A percentile compares a stretch with the other conserved stretches of the same genome.
These are phyloP conservation scores for Pelargonium citronellum DNA, from an alignment of 441 rosid species.

Conservation along the genomic window DNA sequence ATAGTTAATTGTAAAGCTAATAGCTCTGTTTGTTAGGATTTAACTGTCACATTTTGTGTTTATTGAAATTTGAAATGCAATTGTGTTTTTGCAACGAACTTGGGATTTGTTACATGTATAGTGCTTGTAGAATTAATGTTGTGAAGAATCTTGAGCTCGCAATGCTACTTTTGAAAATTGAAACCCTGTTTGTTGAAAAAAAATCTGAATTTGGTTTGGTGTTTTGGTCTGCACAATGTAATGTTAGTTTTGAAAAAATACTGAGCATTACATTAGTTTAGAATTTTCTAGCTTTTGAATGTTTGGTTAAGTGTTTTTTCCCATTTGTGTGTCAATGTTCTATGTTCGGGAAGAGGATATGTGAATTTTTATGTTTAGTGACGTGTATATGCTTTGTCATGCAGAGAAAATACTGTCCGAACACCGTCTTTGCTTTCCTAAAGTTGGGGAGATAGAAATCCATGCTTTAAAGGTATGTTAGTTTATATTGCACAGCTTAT, in stretches of 20 bases:
- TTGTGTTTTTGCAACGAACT: neutral
- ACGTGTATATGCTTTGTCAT: neutral
- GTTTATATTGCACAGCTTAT: neutral
- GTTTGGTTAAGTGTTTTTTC: neutral
- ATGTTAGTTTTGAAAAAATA: too few species aligned
- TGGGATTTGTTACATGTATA: neutral
- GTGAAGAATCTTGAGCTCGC: neutral
- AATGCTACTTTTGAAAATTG: too few species aligned
- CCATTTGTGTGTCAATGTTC: neutral
- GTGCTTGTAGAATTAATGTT: neutral
- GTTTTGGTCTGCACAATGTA: neutral
- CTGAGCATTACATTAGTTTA: too few species aligned
- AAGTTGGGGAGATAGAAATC: conserved; percentile 1
- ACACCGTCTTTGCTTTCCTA: neutral
- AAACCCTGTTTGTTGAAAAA: neutral
- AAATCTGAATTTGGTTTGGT: neutral
- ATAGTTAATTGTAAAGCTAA: neutral
- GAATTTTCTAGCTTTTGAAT: neutral
- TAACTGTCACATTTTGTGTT: too few species aligned
- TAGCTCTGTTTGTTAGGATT: neutral
- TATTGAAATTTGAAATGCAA: neutral
- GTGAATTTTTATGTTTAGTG: neutral
- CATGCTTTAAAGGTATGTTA: conserved; percentile 1
- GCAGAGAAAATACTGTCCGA: conserved; percentile 1
- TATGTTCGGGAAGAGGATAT: too few species aligned